Evolutionary conservation across 2,329 filamentous ascomycete species (phyloP), one percentile per base, ranked within the genome.

Genomic region (Phaeosphaeria sp.): DNA sequence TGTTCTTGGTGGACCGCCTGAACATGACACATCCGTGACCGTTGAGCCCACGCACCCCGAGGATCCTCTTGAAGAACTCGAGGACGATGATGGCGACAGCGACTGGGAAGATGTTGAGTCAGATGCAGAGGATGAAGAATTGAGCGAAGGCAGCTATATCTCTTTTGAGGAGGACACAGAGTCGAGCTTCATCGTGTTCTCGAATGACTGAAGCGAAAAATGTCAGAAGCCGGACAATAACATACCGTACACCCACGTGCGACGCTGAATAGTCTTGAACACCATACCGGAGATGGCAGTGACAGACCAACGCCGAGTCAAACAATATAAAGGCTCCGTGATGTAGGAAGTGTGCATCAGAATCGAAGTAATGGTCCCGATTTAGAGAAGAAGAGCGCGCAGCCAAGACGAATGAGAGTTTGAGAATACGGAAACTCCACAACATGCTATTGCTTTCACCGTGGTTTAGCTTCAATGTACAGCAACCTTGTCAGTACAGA

Each of bases 51-150:
- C 33, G 13, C 10, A 55, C 15, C 41, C 21, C 13, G 50, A 65
- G 15, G 50, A 56, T 20, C 46, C 55, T 9, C 18, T 49, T 23
- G 55, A 57, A 2, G 55, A 60, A 10, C 53, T 54, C 7, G 57
- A 62, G 11, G 56, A 60, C 5, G 65, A 67, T 17, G 64, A 65
- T 15, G 62, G 58, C 11, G 65, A 68, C 4, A 64, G 59, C 46
- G 67, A 70, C 46, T 69, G 67, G 67, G 68, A 71, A 46, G 64
- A 66, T n/a, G 39, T 65, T 27, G 61, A 64, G 21, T 55, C 51
- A 13, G 62, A 65, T 7, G 60, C 56, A 17, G 59, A 59, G 20
- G 60, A 67, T 21, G 60, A 67, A 7, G 52, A 49, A 17, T 53
- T 22, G 13, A 42, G 21, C 15, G 60, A 57, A 10, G 59, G 59